These are phyloP conservation scores for Gynochthodes officinalis DNA, from an alignment of 257 asterid species.

Conservation along the genomic window DNA sequence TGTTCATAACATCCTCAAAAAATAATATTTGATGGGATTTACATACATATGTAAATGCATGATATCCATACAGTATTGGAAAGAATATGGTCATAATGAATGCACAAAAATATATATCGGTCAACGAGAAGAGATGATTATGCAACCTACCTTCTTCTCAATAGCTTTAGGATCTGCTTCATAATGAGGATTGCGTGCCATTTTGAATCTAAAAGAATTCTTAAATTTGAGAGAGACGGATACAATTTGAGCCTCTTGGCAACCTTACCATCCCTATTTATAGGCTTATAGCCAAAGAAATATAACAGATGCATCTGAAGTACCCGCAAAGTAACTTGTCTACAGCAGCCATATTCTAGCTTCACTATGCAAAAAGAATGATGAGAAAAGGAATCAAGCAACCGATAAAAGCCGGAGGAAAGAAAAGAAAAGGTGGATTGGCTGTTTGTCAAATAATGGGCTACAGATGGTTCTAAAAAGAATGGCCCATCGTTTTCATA, in stretches of 20 bases:
- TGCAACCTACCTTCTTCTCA: not conserved
- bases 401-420: not conserved
- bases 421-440: not conserved
- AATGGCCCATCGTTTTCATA: too few species aligned
- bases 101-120: not conserved
- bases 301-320: not conserved
- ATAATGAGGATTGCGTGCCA: slow-evolving; percentile 43
- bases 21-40: not conserved
- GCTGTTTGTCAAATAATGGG: not conserved
- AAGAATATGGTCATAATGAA: too few species aligned
- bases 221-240: not conserved
- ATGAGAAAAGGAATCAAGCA: slow-evolving; percentile 2
- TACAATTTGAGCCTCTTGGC: not conserved
- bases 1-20: not conserved
- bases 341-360: not conserved
- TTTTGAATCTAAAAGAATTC: not conserved
- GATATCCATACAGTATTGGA: too few species aligned
- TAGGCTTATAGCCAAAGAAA: not conserved
- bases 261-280: not conserved
- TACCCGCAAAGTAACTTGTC: not conserved
- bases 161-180: slow-evolving; percentile 18
- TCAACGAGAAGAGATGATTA: not conserved
- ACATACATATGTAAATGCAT: too few species aligned
- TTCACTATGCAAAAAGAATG: not conserved
- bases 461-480: not conserved